Evolutionary conservation across 805 yeast species (phyloP).

Genomic region (Saccharomyces paradoxus): DNA sequence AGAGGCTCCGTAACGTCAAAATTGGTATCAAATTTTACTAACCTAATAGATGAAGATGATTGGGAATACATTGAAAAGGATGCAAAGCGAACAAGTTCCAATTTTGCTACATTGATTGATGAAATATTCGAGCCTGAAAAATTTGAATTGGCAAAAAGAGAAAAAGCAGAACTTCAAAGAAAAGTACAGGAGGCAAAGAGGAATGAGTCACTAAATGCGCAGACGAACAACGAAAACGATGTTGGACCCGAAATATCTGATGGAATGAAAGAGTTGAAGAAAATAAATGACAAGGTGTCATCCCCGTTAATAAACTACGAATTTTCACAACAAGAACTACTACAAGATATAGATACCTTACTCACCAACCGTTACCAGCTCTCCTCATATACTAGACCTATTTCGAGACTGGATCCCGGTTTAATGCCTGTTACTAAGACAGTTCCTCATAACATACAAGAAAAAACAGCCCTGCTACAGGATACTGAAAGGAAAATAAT

Average conservation of each 20-base stretch:
- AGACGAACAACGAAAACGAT: slow-evolving; percentile 13
- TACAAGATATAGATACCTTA: background rate
- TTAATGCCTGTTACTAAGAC: slow-evolving; percentile 16
- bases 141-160: slow-evolving; percentile 44
- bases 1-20: slow-evolving; percentile 63
- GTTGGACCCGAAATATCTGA: slow-evolving; percentile 22
- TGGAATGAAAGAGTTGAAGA: slow-evolving; percentile 15
- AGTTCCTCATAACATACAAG: slow-evolving; percentile 12
- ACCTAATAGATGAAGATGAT: slow-evolving; percentile 48
- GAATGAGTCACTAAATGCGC: slow-evolving; percentile 28
- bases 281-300: slow-evolving; percentile 23
- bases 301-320: slow-evolving; percentile 8
- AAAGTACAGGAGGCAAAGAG: slow-evolving; percentile 38
- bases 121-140: slow-evolving; percentile 61
- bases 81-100: slow-evolving; percentile 62
- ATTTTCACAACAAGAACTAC: background rate
- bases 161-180: slow-evolving; percentile 33
- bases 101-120: slow-evolving; percentile 66
- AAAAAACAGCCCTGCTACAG: slow-evolving; percentile 16
- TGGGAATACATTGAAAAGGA: slow-evolving; percentile 60
- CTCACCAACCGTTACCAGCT: slow-evolving; percentile 22
- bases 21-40: slow-evolving; percentile 60
- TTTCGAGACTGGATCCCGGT: slow-evolving; percentile 35
- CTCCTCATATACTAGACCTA: slow-evolving; percentile 32
- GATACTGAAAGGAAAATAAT: slow-evolving; percentile 21